Base-by-base conservation (phyloP, 768 basidiomycete species). In the Hericium coralloides region DNA sequence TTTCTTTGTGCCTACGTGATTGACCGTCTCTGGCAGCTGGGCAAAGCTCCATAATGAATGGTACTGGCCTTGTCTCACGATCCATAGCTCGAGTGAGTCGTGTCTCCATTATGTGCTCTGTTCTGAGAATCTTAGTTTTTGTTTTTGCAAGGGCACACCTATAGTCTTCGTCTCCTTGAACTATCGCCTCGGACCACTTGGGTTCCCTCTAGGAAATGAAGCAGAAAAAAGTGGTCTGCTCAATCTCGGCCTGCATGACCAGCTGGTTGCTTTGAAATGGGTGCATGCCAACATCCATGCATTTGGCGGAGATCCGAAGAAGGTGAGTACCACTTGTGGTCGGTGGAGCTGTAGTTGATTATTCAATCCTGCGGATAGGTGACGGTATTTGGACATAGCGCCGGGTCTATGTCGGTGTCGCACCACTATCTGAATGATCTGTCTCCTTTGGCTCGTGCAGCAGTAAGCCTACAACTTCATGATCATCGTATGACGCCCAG, bases 151-250 rank as follows among this genome's bases (percentile, higher is more conserved):
- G 43, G 43, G 15, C 15, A 45, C 43, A 10, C 43, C 43, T 20
- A 64, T 80, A 41, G 67, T 83, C 49, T 77, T 73, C 61, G 80
- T 78, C 36, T 74, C 71, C 39, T 60, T 79, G 60, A 78, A 81
- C 62, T 82, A 82, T 60, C 71, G 81, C 38, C 61, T 81, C 15
- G 76, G 75, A 6, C 72, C 76, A 4, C 71, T 80, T 14, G 82
- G 80, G 0, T 81, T 76, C 55, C 72, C 76, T 4, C 70, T 72
- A 57, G 75, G 76, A 5, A 55, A 64, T 9, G 73, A 76, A 69
- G 79, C 79, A 17, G 67, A 65, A 5, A 58, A 66, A 14, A 67
- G 68, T 4, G 69, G 68, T 10, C 71, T 26, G 9, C 68, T 78
- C 9, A 80, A 79, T 60, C 68, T 80, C 26, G 79, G 72, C 1